Percentiles rank a stretch among this genome's conserved stretches.
Evolutionary conservation across 345 rosid species (phyloP).

Genomic region (Pistacia integerrima): DNA sequence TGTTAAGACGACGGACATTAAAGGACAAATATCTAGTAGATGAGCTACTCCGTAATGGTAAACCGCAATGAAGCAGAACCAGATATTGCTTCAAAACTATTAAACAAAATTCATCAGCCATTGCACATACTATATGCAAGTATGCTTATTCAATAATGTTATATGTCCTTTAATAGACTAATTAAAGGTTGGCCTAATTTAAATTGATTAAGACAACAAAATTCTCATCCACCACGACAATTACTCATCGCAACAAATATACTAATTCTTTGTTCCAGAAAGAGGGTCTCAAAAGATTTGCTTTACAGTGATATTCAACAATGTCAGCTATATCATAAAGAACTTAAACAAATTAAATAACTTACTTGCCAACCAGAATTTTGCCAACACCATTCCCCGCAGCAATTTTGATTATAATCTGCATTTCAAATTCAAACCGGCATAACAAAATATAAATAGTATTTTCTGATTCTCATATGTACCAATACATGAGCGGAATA

Average conservation of each 20-base stretch:
- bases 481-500: not conserved
- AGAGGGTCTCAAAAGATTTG: not conserved
- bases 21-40: too few relatives aligned
- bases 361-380: conserved; percentile 86
- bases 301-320: not conserved
- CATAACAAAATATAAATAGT: conserved; percentile 2
- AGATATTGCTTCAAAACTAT: too few relatives aligned
- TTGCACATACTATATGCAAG: not conserved
- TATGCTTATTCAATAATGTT: not conserved
- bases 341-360: conserved; percentile 16
- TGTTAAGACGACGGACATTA: too few relatives aligned
- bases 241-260: not conserved
- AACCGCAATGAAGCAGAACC: too few relatives aligned
- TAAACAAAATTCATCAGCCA: not conserved
- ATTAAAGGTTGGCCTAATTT: not conserved
- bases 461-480: not conserved
- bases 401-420: conserved; percentile 92
- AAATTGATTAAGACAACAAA: not conserved
- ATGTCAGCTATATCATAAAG: not conserved
- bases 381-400: conserved; percentile 91
- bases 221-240: not conserved
- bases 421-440: conserved; percentile 32
- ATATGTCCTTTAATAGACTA: not conserved
- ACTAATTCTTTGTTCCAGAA: not conserved
- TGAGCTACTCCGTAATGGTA: too few relatives aligned